Percentiles rank a stretch among this genome's conserved stretches.
phyloP scores from a whole-genome alignment of 2,329 filamentous ascomycete genomes.

The Cladosporium oxysporum region DNA sequence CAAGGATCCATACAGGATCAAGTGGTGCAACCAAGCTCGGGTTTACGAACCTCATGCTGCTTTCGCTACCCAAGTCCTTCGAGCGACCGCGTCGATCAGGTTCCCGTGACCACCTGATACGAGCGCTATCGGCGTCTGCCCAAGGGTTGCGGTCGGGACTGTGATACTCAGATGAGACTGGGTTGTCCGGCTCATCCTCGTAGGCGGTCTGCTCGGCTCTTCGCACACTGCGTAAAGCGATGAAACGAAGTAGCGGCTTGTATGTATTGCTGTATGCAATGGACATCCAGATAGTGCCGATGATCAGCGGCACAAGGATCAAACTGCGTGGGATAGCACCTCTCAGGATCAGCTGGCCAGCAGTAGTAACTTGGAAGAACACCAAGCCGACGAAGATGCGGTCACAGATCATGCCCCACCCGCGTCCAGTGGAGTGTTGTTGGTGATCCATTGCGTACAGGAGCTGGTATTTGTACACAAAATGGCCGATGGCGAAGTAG shows the following conservation, averaged over 20 bases:
- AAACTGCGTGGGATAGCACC: constrained; percentile 71
- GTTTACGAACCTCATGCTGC: constrained; percentile 71
- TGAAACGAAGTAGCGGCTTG: constrained; percentile 86
- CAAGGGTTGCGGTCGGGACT: constrained; percentile 43
- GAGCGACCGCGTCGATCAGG: constrained; percentile 50
- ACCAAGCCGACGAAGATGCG: constrained; percentile 82
- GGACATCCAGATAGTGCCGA: constrained; percentile 84
- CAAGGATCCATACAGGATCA: constrained; percentile 33
- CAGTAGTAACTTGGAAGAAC: constrained; percentile 89
- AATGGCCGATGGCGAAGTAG: constrained; percentile 82
- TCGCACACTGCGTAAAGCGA: constrained; percentile 83
- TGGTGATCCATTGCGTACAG: constrained; percentile 98
- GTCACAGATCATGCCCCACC: constrained; percentile 96
- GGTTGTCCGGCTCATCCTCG: constrained; percentile 28
- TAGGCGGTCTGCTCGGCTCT: constrained; percentile 56
- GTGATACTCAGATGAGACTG: constrained; percentile 1
- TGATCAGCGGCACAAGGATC: constrained; percentile 73
- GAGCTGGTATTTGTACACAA: constrained; percentile 95
- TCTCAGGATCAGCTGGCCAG: constrained; percentile 77
- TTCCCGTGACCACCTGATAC: constrained; percentile 20
- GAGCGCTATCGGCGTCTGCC: constrained; percentile 30
- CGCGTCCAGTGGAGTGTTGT: constrained; percentile 87
- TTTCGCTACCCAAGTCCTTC: constrained; percentile 71
- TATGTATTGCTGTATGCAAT: constrained; percentile 80
- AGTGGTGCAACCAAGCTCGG: constrained; percentile 68